phyloP scores from a whole-genome alignment of 2,329 filamentous ascomycete species.

The Aspergillus viridinutans region DNA sequence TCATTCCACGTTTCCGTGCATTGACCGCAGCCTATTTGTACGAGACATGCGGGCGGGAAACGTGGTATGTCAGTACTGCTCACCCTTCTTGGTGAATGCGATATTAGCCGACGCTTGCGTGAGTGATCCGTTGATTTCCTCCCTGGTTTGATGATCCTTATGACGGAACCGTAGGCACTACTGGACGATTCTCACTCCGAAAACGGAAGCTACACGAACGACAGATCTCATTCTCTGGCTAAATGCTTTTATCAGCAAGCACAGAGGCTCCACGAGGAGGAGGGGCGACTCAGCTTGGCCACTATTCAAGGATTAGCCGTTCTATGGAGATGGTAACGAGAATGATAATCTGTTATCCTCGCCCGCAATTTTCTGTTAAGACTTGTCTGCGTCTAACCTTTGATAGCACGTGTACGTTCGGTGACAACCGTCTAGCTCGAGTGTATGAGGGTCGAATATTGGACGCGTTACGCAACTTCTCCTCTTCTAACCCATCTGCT shows the following conservation, averaged over 20 bases:
- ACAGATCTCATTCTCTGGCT: not conserved
- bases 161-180: conserved; percentile 11
- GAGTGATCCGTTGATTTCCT: conserved; percentile 10
- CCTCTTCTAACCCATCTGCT: conserved; percentile 3
- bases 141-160: conserved; percentile 9
- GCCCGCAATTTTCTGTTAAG: not conserved
- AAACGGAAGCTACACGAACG: not conserved
- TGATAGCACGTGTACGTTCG: conserved; percentile 17
- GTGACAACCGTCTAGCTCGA: conserved; percentile 20
- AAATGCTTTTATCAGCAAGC: conserved; percentile 26
- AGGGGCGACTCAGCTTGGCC: conserved; percentile 18
- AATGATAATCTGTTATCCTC: not conserved
- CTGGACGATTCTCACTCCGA: conserved; percentile 9
- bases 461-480: not conserved
- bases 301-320: conserved; percentile 23
- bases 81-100: conserved; percentile 25
- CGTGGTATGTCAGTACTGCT: conserved; percentile 19
- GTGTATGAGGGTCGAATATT: conserved; percentile 25
- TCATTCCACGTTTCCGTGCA: conserved; percentile 15
- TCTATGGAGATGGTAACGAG: conserved; percentile 15
- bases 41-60: conserved; percentile 23
- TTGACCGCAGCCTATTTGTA: conserved; percentile 25
- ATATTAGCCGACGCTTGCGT: conserved; percentile 19
- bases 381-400: not conserved
- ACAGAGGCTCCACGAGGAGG: conserved; percentile 18